These are phyloP conservation scores for Gomphus sp. DNA, from an alignment of 1,284 basidiomycete species.

Conservation along the genomic window DNA sequence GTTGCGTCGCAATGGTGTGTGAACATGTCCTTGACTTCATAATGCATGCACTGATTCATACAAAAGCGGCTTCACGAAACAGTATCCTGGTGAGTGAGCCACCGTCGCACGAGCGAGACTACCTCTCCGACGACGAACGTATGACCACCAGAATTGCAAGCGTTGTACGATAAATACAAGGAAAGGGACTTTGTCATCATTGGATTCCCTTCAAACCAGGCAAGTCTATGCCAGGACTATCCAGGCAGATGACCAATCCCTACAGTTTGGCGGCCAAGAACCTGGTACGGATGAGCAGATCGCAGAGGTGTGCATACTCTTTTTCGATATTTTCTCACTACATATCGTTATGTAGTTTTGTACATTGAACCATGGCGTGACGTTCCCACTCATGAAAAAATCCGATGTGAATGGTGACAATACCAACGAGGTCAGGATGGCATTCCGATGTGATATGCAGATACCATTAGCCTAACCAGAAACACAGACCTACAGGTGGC, in stretches of 20 bases:
- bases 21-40: background rate
- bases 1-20: slow-evolving; percentile 63
- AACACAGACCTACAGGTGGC: slow-evolving; percentile 77
- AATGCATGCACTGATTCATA: background rate
- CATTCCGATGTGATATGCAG: background rate
- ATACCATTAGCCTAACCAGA: background rate
- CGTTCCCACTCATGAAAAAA: slow-evolving; percentile 81
- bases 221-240: slow-evolving; percentile 22
- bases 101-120: background rate
- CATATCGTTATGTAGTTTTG: slow-evolving; percentile 14
- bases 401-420: slow-evolving; percentile 85
- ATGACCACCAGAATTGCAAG: slow-evolving; percentile 54
- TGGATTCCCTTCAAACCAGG: slow-evolving; percentile 92
- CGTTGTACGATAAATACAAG: slow-evolving; percentile 77
- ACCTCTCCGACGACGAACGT: background rate
- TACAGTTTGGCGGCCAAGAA: slow-evolving; percentile 68
- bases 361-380: slow-evolving; percentile 68
- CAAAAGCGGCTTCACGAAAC: slow-evolving; percentile 75
- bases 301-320: slow-evolving; percentile 27
- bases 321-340: background rate
- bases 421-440: slow-evolving; percentile 22
- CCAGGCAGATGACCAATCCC: background rate
- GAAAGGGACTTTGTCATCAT: slow-evolving; percentile 69
- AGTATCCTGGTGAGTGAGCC: slow-evolving; percentile 59
- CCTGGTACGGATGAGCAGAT: slow-evolving; percentile 65